Base-by-base conservation (phyloP, 2,329 filamentous ascomycete species). In the Xylaria sp. region DNA sequence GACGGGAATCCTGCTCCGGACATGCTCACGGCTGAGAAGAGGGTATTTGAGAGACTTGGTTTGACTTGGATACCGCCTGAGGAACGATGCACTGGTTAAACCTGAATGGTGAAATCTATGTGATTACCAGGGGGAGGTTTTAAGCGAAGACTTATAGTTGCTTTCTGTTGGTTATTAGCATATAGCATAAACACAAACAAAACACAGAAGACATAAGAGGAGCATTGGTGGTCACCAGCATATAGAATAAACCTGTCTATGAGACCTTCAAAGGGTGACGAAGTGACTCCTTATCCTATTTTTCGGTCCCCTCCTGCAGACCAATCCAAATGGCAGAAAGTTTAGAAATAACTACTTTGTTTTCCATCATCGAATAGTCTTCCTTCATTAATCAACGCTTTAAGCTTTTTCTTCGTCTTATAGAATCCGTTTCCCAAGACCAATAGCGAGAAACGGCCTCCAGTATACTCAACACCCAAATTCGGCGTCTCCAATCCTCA, bases 1-100 rank as follows among this genome's bases (percentile, higher is more conserved):
- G 75, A 77, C 26, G 80, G 81, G 1, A 81, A 86, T 71, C 77
- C 76, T 71, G 89, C 89, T 10, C 86, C 86, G 73, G 84, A 90
- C 56, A 89, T 92, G 83, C 81, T 89, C 76, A 90, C 91, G 72
- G 93, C 94, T 6, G 94, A 97, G 82, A 89, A 84, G 80, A 87
- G 89, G 70, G 91, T 97, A 0, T 97, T 98, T 84, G 87, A 90
- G 70, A 91, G 90, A 0, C 77, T 97, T 70, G 91, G 88, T 0
- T 80, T 97, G 68, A 84, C 86, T 56, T 94, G 88, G 85, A 85
- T 89, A 65, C 83, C 84, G 28, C 89, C 92, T 0, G 84, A 84
- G 67, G 89, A 93, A 78, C 85, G 92, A 71, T 93, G 90, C 74
- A 92, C 91, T 1, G 86, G 74, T 4, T 77, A 36, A 72, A 56